Evolutionary conservation across 2,329 filamentous ascomycete species (phyloP), one percentile per base, ranked within the genome.

Genomic region (Aureobasidium leucospermi): DNA sequence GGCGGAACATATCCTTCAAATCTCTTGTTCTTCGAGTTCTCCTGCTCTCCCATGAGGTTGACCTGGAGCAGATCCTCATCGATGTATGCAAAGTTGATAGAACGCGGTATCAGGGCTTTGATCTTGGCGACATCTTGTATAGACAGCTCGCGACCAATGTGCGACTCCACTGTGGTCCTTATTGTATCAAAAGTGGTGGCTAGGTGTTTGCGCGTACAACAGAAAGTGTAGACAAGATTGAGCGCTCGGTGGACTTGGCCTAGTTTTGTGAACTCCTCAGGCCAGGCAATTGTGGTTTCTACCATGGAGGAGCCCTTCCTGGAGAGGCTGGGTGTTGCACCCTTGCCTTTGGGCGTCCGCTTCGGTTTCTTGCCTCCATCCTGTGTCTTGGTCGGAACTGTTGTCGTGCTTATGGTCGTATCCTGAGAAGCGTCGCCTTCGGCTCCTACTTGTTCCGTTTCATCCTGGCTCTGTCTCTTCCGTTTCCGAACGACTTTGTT

Each of bases 171-270:
- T 0, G 93, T 84, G 8, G 85, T 82, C 66, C 86, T 90, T 48
- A 99, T 88, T 6, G 88, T 96, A 15, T 94, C 88, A 65, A 96
- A 90, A 0, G 93, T 96, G 0, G 94, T 97, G 0, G 89, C 86
- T 31, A 97, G 81, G 67, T 97, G 89, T 70, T 96, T 96, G 47
- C 94, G 85, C 1, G 93, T 93, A 70, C 86, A 94, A 75, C 90
- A 96, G 70, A 99, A 97, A 0, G 94, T 97, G 67, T 90, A 96
- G 0, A 97, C 90, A 1, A 97, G 76, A 67, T 96, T 99, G 61
- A 99, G 76, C 1, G 94, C 93, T 62, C 85, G 83, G 70, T 97
- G 89, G 0, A 86, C 88, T 70, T 86, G 85, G 29, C 87, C 85
- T 8, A 97, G 79, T 43, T 79, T 77, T 60, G 84, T 86, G 71